Evolutionary conservation across 768 basidiomycete genomes (phyloP), one percentile per base, ranked within the genome.

Genomic region (Coprinopsis sp.): DNA sequence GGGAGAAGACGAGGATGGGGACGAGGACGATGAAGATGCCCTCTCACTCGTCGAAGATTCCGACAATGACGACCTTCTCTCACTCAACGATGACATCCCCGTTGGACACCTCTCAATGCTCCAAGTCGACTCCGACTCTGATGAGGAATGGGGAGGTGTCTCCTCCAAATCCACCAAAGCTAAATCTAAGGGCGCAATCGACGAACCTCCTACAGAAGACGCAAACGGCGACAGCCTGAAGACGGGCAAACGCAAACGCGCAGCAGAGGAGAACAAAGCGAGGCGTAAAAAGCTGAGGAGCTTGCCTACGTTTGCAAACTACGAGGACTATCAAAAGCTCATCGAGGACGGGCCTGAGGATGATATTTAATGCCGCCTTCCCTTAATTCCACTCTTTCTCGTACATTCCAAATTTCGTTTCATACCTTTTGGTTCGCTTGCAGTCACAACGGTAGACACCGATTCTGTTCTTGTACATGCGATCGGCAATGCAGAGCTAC

Each of bases 281-380:
- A 76, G 73, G 65, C 75, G 82, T 65, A 89, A 89, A 71, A 91
- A 82, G 67, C 58, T 77, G 59, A 72, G 70, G 47, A 73, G 78
- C 8, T 59, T 90, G 53, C 87, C 87, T 4, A 90, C 84, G 28
- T 92, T 92, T 59, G 90, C 89, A 10, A 87, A 79, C 58, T 91
- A 91, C 56, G 90, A 92, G 49, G 89, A 91, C 47, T 92, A 90
- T 54, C 84, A 82, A 36, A 81, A 71, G 66, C 73, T 91, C 78
- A 92, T 91, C 47, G 90, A 91, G 60, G 83, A 86, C 47, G 81
- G 70, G 8, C 76, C 79, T 11, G 84, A 87, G 64, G 83, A 87
- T 54, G 69, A 82, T 63, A 70, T 84, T 24, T 82, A 49, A 33
- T 44, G n/a, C n/a, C n/a, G n/a, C n/a, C n/a, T n/a, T n/a, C n/a